Percentiles rank a stretch among this genome's conserved stretches.
Conservation (phyloP, 2,329 filamentous ascomycete genomes). For the Epichloe typhina region DNA sequence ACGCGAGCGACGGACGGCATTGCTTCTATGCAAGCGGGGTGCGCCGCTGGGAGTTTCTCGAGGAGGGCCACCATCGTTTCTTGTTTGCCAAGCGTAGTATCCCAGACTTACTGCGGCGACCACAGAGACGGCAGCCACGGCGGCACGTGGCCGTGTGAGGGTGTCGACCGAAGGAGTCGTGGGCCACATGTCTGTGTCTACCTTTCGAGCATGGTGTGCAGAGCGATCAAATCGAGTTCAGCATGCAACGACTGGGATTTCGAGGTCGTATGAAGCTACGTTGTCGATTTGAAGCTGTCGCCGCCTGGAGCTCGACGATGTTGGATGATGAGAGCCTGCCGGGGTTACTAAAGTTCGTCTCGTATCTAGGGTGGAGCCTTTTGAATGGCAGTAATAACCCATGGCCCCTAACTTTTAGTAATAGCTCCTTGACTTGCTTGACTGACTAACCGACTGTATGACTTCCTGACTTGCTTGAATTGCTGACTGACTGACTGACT, state of each 20-base stretch:
- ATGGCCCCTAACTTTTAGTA: no score
- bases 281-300: no score
- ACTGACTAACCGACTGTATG: no score
- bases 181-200: slow-evolving; percentile 29
- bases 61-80: slow-evolving; percentile 12
- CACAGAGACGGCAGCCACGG: slow-evolving; percentile 42
- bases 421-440: no score
- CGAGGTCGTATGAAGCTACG: neutral
- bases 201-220: slow-evolving; percentile 18
- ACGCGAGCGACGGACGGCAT: slow-evolving; percentile 46
- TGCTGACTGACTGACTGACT: no score
- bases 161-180: slow-evolving; percentile 38
- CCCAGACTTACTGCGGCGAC: slow-evolving; percentile 42
- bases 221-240: neutral
- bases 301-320: no score
- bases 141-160: slow-evolving; percentile 39
- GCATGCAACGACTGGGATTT: neutral
- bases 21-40: slow-evolving; percentile 46
- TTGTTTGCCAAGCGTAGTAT: slow-evolving; percentile 42
- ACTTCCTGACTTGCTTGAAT: no score
- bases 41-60: slow-evolving; percentile 15
- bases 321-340: no score
- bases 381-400: no score
- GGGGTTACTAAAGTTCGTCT: no score
- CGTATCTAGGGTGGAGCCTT: no score